Conservation (phyloP, 768 basidiomycete species). For the Tubosaeta sp. region DNA sequence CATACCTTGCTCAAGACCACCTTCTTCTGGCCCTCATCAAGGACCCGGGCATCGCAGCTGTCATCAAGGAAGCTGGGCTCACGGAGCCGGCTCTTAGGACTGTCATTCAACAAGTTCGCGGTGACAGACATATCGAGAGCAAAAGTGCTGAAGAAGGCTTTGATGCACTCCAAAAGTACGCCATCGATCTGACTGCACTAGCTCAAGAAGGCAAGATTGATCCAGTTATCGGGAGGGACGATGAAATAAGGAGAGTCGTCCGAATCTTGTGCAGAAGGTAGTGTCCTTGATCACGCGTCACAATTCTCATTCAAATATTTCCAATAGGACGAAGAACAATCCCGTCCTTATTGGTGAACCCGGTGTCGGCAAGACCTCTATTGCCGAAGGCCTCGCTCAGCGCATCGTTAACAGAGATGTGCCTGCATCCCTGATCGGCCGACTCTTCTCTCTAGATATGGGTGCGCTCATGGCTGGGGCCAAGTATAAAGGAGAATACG, state of each 20-base stretch:
- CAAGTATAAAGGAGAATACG: slow-evolving; percentile 94
- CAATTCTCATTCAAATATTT: slow-evolving; percentile 8
- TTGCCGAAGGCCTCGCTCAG: slow-evolving; percentile 93
- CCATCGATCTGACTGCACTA: slow-evolving; percentile 78
- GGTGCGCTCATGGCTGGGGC: slow-evolving; percentile 93
- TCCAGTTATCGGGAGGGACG: slow-evolving; percentile 89
- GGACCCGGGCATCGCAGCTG: slow-evolving; percentile 57
- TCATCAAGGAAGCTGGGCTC: slow-evolving; percentile 75
- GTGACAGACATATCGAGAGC: slow-evolving; percentile 80
- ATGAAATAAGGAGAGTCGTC: slow-evolving; percentile 82
- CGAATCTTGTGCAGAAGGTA: slow-evolving; percentile 80
- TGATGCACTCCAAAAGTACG: slow-evolving; percentile 88
- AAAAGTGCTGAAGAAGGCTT: slow-evolving; percentile 89
- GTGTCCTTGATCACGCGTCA: not conserved
- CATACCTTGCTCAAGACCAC: slow-evolving; percentile 92
- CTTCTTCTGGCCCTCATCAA: slow-evolving; percentile 81
- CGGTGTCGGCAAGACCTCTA: slow-evolving; percentile 93
- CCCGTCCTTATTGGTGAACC: slow-evolving; percentile 96
- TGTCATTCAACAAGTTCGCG: slow-evolving; percentile 74
- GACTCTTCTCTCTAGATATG: slow-evolving; percentile 87
- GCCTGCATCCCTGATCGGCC: slow-evolving; percentile 65
- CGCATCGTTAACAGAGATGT: slow-evolving; percentile 94
- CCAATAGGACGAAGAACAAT: slow-evolving; percentile 86
- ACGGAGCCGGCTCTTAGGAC: slow-evolving; percentile 70
- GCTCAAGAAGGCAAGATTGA: slow-evolving; percentile 95